Conservation (phyloP, 495 filamentous ascomycete genomes). For the Aspergillus asperescens region DNA sequence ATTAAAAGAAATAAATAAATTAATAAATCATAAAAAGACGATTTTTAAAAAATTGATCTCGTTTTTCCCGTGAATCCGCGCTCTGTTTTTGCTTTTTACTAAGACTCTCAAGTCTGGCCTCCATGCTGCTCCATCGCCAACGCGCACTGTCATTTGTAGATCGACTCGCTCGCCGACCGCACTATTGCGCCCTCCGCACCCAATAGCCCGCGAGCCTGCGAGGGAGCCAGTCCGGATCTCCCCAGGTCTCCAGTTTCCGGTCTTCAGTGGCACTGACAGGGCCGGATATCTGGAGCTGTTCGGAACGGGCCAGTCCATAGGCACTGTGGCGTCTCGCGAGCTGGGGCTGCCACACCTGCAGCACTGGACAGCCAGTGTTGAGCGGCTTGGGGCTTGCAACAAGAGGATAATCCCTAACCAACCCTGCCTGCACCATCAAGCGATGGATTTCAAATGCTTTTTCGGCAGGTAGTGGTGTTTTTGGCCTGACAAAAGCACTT, state of each 20-base stretch:
- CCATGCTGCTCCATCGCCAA: conserved; percentile 3
- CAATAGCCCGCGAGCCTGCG: not conserved
- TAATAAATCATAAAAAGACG: too few relatives aligned
- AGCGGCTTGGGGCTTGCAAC: not conserved
- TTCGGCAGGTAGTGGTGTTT: not conserved
- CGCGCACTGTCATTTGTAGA: conserved; percentile 19
- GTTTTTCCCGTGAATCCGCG: too few relatives aligned
- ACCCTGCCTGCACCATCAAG: not conserved
- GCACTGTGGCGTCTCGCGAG: conserved; percentile 17
- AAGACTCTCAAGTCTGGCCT: too few relatives aligned
- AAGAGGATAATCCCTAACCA: not conserved
- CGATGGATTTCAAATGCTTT: not conserved
- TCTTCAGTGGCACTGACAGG: conserved; percentile 15
- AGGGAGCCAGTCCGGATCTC: not conserved
- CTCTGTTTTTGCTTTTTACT: conserved; percentile 4
- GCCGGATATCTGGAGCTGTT: conserved; percentile 4
- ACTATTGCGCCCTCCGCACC: not conserved
- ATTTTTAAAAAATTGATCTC: too few relatives aligned
- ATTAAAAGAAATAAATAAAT: too few relatives aligned
- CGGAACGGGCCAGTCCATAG: conserved; percentile 14
- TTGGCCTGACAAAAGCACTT: conserved; percentile 15
- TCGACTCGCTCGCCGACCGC: conserved; percentile 4
- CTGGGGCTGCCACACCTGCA: conserved; percentile 13
- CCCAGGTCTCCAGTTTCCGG: conserved; percentile 1
- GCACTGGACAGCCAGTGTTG: conserved; percentile 2